These are phyloP conservation scores for Boletus reticulatus DNA, from an alignment of 768 basidiomycete species.

Conservation along the genomic window DNA sequence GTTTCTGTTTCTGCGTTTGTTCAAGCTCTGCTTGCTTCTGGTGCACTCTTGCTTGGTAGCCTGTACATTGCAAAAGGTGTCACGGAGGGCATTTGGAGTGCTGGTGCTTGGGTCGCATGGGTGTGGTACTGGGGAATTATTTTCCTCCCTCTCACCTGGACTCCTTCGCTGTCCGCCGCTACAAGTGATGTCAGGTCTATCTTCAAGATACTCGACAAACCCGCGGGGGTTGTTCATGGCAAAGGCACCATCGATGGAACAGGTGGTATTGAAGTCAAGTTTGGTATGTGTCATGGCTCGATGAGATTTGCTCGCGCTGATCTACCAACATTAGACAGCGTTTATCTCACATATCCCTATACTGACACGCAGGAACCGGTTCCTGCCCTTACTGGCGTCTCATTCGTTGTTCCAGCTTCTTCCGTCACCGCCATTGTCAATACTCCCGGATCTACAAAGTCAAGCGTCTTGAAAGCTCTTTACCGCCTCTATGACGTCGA, in stretches of 20 bases:
- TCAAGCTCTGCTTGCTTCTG: constrained; percentile 79
- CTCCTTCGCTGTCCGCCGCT: constrained; percentile 60
- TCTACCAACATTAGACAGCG: constrained; percentile 55
- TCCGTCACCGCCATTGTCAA: constrained; percentile 89
- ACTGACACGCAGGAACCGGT: constrained; percentile 51
- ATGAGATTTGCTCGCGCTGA: background rate
- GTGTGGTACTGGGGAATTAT: constrained; percentile 30
- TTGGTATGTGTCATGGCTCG: constrained; percentile 49
- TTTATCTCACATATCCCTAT: constrained; percentile 72
- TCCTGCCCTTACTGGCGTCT: constrained; percentile 71
- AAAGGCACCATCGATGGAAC: constrained; percentile 72
- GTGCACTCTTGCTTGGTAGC: constrained; percentile 75
- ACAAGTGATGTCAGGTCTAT: constrained; percentile 79
- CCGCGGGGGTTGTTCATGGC: constrained; percentile 82
- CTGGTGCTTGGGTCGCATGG: constrained; percentile 29
- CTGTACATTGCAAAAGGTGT: constrained; percentile 28
- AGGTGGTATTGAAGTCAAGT: constrained; percentile 78
- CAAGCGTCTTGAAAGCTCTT: constrained; percentile 80
- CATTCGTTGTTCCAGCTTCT: constrained; percentile 86
- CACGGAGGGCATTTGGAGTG: constrained; percentile 27
- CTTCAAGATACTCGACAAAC: constrained; percentile 75
- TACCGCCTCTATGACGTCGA: constrained; percentile 91
- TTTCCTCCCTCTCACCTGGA: constrained; percentile 34
- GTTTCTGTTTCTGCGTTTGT: constrained; percentile 32
- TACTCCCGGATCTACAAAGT: constrained; percentile 79